These are phyloP conservation scores for Tetragonia tetragonoides DNA, from an alignment of 148 eudicot species.

Conservation along the genomic window DNA sequence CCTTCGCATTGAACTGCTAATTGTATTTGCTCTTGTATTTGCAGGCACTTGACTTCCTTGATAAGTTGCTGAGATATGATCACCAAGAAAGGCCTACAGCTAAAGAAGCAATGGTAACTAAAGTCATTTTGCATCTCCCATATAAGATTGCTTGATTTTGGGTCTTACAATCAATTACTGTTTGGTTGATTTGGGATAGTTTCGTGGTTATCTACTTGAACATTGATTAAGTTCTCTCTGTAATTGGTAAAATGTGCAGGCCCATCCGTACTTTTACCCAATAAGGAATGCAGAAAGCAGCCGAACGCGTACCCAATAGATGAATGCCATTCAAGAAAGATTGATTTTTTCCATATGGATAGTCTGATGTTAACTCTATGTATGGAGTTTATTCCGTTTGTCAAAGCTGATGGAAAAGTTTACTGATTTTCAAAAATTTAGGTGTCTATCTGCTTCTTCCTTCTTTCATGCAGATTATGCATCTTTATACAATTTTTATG, in stretches of 20 bases:
- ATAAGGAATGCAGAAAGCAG: constrained; percentile 86
- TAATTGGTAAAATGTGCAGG: constrained; percentile 51
- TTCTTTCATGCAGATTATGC: neutral
- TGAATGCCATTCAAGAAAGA: neutral
- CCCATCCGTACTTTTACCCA: constrained; percentile 87
- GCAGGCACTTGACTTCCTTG: constrained; percentile 93
- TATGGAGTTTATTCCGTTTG: constrained; percentile 7
- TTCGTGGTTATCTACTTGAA: neutral
- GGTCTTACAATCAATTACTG: too few relatives aligned
- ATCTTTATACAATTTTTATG: neutral
- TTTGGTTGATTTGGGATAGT: neutral
- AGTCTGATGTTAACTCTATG: neutral
- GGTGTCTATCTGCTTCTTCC: neutral
- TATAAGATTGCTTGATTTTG: neutral
- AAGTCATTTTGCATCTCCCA: neutral
- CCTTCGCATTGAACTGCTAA: neutral
- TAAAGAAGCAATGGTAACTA: constrained; percentile 89
- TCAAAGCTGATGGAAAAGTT: constrained; percentile 3
- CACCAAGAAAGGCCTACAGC: constrained; percentile 96
- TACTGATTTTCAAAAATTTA: constrained; percentile 9
- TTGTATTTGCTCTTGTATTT: neutral
- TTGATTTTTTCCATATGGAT: neutral
- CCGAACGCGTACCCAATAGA: constrained; percentile 61
- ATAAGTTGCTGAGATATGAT: constrained; percentile 82
- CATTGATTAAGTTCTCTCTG: neutral